Evolutionary conservation across 148 eudicot species (phyloP).

Genomic region (Chenopodium formosanum): DNA sequence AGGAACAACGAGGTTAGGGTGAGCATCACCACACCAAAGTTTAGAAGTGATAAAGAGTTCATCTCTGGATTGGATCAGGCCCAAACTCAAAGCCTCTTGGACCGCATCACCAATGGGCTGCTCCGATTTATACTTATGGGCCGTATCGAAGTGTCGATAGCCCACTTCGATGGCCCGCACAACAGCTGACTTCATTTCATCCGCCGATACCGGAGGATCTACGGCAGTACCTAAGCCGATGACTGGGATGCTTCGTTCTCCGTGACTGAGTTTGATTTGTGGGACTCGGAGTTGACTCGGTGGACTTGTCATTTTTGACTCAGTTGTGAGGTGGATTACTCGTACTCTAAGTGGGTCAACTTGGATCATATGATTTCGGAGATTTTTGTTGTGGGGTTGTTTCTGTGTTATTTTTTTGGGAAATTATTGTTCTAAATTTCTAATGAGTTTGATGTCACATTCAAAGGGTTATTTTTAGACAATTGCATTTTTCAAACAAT

Average conservation of each 20-base stretch:
- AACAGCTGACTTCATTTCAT: slow-evolving; percentile 34
- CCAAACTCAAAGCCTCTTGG: slow-evolving; percentile 38
- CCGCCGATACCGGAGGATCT: slow-evolving; percentile 41
- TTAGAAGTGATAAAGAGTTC: slow-evolving; percentile 67
- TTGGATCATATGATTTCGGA: background rate
- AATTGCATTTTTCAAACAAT: no score
- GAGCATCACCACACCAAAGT: slow-evolving; percentile 50
- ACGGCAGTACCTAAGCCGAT: slow-evolving; percentile 51
- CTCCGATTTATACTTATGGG: slow-evolving; percentile 46
- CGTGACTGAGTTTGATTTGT: slow-evolving; percentile 24
- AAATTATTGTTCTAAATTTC: no score
- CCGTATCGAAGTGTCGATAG: slow-evolving; percentile 61
- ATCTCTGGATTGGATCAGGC: slow-evolving; percentile 50
- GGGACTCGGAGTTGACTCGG: slow-evolving; percentile 19
- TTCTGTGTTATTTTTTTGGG: background rate
- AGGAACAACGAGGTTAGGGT: slow-evolving; percentile 44
- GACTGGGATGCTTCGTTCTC: slow-evolving; percentile 36
- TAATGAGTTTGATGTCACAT: no score
- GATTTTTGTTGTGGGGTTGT: background rate
- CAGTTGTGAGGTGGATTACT: background rate
- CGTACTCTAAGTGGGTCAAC: slow-evolving; percentile 1
- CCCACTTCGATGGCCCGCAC: slow-evolving; percentile 49
- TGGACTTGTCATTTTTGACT: slow-evolving; percentile 5
- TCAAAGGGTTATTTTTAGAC: no score
- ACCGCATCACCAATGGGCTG: slow-evolving; percentile 49